Evolutionary conservation across 306 rosid species (phyloP).

Genomic region (Cotoneaster glaucophyllus): DNA sequence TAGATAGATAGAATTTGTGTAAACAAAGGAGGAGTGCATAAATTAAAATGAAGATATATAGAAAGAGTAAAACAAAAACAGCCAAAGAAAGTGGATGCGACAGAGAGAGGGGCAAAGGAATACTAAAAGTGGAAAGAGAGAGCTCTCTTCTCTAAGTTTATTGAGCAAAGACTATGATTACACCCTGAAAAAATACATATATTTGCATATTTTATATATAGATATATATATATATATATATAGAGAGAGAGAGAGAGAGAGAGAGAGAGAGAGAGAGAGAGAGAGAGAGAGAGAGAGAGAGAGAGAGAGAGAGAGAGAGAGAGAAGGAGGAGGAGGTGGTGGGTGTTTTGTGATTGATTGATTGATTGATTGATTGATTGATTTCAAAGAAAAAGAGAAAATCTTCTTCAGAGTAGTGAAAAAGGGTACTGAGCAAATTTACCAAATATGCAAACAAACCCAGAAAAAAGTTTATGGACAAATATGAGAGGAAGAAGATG

Average conservation of each 20-base stretch:
- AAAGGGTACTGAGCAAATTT: background rate
- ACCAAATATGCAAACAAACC: constrained; percentile 2
- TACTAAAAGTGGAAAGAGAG: background rate
- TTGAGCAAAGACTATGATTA: background rate
- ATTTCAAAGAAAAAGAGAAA: background rate
- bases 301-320: too few species aligned
- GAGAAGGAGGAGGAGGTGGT: background rate
- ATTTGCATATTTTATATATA: too few species aligned
- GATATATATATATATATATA: too few species aligned
- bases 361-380: background rate
- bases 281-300: too few species aligned
- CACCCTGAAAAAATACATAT: background rate
- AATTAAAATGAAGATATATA: background rate
- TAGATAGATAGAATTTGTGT: background rate
- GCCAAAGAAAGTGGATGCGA: background rate
- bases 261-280: too few species aligned
- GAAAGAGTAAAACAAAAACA: background rate
- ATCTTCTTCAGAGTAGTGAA: background rate
- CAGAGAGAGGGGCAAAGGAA: background rate
- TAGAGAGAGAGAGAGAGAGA: too few species aligned
- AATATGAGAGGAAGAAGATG: background rate
- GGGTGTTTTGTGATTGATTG: constrained; percentile 1
- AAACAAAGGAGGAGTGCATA: background rate
- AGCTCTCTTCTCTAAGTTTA: background rate
- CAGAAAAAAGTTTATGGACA: background rate